phyloP scores from a whole-genome alignment of 2,329 filamentous ascomycete genomes.

The Verticillium nubilum region DNA sequence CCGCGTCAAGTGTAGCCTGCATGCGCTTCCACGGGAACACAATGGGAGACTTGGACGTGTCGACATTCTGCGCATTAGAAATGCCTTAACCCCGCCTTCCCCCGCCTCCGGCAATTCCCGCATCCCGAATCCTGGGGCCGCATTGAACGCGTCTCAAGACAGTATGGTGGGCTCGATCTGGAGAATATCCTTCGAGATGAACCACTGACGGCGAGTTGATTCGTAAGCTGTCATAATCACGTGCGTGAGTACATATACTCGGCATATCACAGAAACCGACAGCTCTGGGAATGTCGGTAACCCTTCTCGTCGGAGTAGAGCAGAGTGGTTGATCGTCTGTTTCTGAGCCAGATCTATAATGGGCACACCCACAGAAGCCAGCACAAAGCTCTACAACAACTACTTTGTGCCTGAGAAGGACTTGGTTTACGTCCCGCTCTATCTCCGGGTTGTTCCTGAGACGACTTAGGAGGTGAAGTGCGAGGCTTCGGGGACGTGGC shows the following conservation, averaged over 20 bases:
- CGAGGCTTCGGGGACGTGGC: constrained; percentile 6
- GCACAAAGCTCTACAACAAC: constrained; percentile 5
- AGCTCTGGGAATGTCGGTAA: not conserved
- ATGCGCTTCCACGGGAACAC: constrained; percentile 44
- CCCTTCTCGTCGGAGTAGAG: too few relatives aligned
- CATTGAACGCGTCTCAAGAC: not conserved
- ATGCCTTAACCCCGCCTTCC: too few relatives aligned
- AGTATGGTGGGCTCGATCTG: not conserved
- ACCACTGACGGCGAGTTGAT: not conserved
- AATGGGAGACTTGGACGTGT: constrained; percentile 31
- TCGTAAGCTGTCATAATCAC: not conserved
- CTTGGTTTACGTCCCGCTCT: constrained; percentile 9
- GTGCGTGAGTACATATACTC: not conserved
- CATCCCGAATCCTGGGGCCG: not conserved
- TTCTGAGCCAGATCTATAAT: not conserved
- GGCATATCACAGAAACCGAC: not conserved
- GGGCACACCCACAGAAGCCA: not conserved
- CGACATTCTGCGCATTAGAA: too few relatives aligned
- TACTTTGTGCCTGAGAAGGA: constrained; percentile 10
- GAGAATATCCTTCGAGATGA: not conserved
- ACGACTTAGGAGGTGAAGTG: constrained; percentile 7
- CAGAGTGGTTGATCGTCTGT: too few relatives aligned
- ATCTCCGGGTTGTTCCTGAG: constrained; percentile 11
- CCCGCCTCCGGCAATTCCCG: constrained; percentile 1
- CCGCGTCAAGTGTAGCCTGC: constrained; percentile 32